Percentiles rank a stretch among this genome's conserved stretches.
Conservation (phyloP, 768 basidiomycete genomes). For the Lentinula edodes region DNA sequence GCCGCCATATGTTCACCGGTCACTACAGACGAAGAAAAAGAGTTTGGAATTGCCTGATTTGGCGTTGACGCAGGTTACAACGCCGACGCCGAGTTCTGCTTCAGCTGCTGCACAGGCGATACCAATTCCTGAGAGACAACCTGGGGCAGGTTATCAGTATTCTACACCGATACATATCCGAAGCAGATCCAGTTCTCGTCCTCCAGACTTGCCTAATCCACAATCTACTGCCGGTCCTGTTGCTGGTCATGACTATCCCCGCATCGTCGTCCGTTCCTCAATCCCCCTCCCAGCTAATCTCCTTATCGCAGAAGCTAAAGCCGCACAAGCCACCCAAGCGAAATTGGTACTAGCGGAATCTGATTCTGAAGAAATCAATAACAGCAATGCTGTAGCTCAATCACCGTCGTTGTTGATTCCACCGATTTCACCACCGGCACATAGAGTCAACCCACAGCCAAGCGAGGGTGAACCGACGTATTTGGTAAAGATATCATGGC, state of each 20-base stretch:
- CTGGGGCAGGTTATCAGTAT: too few relatives aligned
- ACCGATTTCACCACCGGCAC: neutral
- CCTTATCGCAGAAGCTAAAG: neutral
- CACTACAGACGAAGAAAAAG: conserved; percentile 1
- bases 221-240: too few relatives aligned
- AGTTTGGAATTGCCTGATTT: conserved; percentile 3
- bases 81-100: neutral
- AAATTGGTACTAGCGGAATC: neutral
- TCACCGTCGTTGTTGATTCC: neutral
- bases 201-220: neutral
- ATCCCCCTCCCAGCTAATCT: neutral
- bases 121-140: too few relatives aligned
- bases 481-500: conserved; percentile 57
- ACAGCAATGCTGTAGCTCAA: too few relatives aligned
- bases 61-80: neutral
- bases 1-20: neutral
- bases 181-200: neutral
- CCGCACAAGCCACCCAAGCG: neutral
- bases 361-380: neutral
- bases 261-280: neutral
- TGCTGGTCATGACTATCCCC: neutral
- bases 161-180: neutral
- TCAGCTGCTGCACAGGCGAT: neutral
- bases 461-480: neutral
- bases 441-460: neutral